phyloP scores from a whole-genome alignment of 164 flowering plant species.

The Akebia trifoliata region DNA sequence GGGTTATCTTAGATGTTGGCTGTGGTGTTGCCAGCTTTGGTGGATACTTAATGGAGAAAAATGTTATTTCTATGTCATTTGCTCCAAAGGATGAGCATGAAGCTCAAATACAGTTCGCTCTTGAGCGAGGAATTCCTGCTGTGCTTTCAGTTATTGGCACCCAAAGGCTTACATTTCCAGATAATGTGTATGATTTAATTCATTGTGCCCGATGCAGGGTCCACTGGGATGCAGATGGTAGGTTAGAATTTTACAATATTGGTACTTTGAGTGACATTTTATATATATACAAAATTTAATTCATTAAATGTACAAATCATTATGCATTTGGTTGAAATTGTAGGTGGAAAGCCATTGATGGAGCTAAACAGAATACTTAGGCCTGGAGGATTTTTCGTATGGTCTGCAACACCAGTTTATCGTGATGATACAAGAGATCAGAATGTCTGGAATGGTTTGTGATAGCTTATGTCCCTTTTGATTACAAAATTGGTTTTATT shows the following conservation, averaged over 20 bases:
- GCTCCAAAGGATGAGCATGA: conserved; percentile 99
- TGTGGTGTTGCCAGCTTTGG: conserved; percentile 99
- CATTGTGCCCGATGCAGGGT: conserved; percentile 97
- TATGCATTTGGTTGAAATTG: conserved; percentile 13
- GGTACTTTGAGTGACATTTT: neutral
- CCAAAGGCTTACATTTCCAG: conserved; percentile 66
- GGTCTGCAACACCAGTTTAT: conserved; percentile 98
- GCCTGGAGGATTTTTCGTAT: conserved; percentile 89
- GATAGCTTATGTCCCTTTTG: conserved; percentile 1
- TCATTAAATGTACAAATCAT: neutral
- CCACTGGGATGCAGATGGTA: conserved; percentile 95
- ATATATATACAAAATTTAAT: too few species aligned
- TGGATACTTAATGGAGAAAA: conserved; percentile 72
- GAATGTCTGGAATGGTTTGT: conserved; percentile 72
- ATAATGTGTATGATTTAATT: conserved; percentile 68
- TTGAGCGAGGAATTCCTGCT: conserved; percentile 96
- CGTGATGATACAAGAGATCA: conserved; percentile 53
- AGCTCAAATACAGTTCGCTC: conserved; percentile 96
- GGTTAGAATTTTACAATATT: neutral
- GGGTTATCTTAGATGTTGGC: conserved; percentile 88
- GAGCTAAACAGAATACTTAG: conserved; percentile 89
- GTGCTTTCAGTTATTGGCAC: conserved; percentile 82
- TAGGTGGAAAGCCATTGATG: conserved; percentile 85
- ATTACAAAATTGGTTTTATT: neutral
- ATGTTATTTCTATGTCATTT: conserved; percentile 86